These are phyloP conservation scores for Melaleuca quinquenervia DNA, from an alignment of 345 rosid genomes.

Conservation along the genomic window DNA sequence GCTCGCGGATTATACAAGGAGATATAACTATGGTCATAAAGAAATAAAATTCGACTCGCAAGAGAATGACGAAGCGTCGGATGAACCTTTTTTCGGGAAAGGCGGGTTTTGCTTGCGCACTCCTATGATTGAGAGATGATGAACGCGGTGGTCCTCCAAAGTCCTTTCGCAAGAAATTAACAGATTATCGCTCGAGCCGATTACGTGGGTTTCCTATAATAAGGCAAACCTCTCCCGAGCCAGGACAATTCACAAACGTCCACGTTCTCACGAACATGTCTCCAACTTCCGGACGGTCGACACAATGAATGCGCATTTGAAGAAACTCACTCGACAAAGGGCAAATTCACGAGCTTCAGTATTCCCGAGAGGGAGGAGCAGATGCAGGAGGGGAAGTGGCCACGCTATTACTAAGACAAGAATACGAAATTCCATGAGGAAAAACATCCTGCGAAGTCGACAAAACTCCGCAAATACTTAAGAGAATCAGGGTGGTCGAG, in stretches of 20 bases:
- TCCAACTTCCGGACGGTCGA: neutral
- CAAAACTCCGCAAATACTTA: neutral
- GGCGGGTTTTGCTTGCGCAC: neutral
- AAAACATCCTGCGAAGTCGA: neutral
- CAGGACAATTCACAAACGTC: neutral
- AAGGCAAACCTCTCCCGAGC: neutral
- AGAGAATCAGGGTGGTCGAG: neutral
- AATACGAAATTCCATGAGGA: neutral
- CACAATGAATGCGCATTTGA: neutral
- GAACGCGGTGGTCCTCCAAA: no score
- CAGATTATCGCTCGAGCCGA: neutral
- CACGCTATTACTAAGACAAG: neutral
- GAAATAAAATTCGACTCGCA: neutral
- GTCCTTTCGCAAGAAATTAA: neutral
- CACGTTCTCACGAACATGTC: neutral
- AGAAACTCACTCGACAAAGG: neutral
- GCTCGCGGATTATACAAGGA: neutral
- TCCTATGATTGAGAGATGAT: neutral
- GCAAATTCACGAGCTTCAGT: no score
- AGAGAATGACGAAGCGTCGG: neutral
- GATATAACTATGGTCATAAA: neutral
- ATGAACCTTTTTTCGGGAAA: no score
- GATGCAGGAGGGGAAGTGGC: no score
- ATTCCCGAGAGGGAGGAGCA: no score
- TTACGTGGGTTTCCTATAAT: neutral